A percentile compares a stretch with the other conserved stretches of the same genome.
phyloP scores from a whole-genome alignment of 306 rosid species.

The Senna tora region DNA sequence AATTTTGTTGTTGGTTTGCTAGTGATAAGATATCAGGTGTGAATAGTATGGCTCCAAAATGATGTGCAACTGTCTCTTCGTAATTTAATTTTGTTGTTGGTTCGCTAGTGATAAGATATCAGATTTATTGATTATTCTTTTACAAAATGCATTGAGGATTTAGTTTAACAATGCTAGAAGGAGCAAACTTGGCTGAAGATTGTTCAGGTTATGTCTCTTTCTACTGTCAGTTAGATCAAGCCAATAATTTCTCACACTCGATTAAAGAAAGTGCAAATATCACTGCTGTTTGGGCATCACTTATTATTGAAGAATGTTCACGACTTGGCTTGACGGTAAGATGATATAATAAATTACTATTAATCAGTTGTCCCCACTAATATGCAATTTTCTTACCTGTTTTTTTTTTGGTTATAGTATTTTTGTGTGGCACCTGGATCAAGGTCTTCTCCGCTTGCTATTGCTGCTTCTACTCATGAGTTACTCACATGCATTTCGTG shows the following conservation, averaged over 20 bases:
- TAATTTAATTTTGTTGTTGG: background rate
- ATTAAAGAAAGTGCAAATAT: conserved; percentile 71
- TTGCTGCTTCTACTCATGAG: conserved; percentile 92
- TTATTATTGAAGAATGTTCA: conserved; percentile 89
- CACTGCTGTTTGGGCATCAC: conserved; percentile 89
- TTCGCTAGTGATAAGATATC: conserved; percentile 6
- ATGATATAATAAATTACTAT: conserved; percentile 32
- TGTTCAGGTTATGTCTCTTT: conserved; percentile 49
- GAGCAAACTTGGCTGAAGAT: conserved; percentile 42
- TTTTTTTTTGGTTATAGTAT: conserved; percentile 62
- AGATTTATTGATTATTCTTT: conserved; percentile 25
- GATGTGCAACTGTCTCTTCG: background rate
- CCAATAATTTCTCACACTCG: conserved; percentile 44
- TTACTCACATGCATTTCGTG: conserved; percentile 75
- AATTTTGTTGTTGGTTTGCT: background rate
- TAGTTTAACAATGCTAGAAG: conserved; percentile 33
- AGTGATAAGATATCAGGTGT: conserved; percentile 9
- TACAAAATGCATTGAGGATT: conserved; percentile 31
- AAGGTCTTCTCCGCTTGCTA: conserved; percentile 96
- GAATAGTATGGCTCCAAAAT: background rate
- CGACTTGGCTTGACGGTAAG: conserved; percentile 96
- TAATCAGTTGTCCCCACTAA: conserved; percentile 23
- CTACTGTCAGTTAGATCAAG: conserved; percentile 72
- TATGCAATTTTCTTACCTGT: conserved; percentile 47
- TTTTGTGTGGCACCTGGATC: conserved; percentile 98